Base-by-base conservation (phyloP, 805 yeast species). In the Cyberlindnera amylophila region DNA sequence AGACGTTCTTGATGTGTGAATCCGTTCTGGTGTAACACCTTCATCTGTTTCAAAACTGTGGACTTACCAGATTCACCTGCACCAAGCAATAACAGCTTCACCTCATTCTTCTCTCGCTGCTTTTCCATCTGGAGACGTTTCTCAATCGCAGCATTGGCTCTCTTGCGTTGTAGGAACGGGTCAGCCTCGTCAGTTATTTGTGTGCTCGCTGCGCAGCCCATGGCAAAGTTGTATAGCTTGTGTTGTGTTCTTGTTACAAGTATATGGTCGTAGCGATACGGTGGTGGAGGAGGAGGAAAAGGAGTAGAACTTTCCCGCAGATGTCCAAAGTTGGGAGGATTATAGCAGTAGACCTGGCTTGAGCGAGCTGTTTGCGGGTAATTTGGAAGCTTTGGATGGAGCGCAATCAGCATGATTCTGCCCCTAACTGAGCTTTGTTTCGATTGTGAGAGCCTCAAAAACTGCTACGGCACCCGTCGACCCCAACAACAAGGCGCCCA, bases 51-150 rank as follows among this genome's bases (percentile, higher is more conserved):
- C 51, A 90, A 66, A 6, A 90, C 96, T 0, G 98, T 90, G 2
- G 96, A 85, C 60, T 90, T 90, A 6, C 98, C 97, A 39, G 91
- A 81, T 59, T 90, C 98, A 4, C 97, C 98, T 0, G 98, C 86
- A 32, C 98, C 96, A 28, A 89, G 65, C n/a, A 91, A 69, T 31
- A 91, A 64, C 47, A 91, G 69, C 59, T 83, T 87, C 28, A 83
- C 74, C 51, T 77, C 82, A 46, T 77, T 75, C 53, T 72, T 77
- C 35, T 75, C 80, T 36, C 69, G 65, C 45, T 73, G 75, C 47
- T 72, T 75, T 45, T 69, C 75, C 48, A 70, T 64, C 47, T 70
- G 73, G 42, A 85, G 58, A 14, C 79, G 66, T 54, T 79, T 81
- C 50, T 84, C 90, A 39, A 86, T 81, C 6, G 74, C 77, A 46